Base-by-base conservation (phyloP, 2,329 filamentous ascomycete species). In the Fusarium pilosicola region DNA sequence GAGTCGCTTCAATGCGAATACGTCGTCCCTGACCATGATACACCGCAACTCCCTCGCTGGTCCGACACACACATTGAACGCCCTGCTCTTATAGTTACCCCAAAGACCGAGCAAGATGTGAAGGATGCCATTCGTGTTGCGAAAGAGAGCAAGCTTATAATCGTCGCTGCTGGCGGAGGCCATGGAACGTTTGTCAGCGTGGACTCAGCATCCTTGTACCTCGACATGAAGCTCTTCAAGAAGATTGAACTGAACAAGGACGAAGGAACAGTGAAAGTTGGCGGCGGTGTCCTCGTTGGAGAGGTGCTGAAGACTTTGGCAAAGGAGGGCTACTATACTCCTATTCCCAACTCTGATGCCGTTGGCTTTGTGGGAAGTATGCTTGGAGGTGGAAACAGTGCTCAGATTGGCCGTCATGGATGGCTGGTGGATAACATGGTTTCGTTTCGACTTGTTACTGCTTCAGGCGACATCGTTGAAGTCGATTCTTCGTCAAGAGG, bases 151-250 rank as follows among this genome's bases (percentile, higher is more conserved):
- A 67, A 65, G 1, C 77, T 83, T 5, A 73, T 65, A 3, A 62
- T 84, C 2, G 39, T 83, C 1, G 63, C 77, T 1, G 74, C 70
- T 3, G 76, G 77, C 6, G 83, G 82, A 4, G 78, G 77, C 11
- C 81, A 72, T 5, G 66, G 65, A 6, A 63, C 78, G 2, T 83
- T 81, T 58, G 74, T 83, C 1, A 75, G 75, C 1, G 76, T 84
- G 51, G 68, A 60, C 14, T 34, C 73, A 5, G 69, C 72, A 11
- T 79, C 78, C 0, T 48, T 84, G 9, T 83, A 83, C 60, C 61
- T 84, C 11, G 79, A 84, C 57, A 60, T 84, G 73, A 73, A 67
- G 20, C 63, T 68, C 15, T 81, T 84, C 72, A 79, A 78, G 17
- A 56, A 38, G 0, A 77, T 83, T 18, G 18, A 59, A 4, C 45